Percentiles rank a stretch among this genome's conserved stretches.
Conservation (phyloP, 305 asterid species). For the Fraxinus albicans region DNA sequence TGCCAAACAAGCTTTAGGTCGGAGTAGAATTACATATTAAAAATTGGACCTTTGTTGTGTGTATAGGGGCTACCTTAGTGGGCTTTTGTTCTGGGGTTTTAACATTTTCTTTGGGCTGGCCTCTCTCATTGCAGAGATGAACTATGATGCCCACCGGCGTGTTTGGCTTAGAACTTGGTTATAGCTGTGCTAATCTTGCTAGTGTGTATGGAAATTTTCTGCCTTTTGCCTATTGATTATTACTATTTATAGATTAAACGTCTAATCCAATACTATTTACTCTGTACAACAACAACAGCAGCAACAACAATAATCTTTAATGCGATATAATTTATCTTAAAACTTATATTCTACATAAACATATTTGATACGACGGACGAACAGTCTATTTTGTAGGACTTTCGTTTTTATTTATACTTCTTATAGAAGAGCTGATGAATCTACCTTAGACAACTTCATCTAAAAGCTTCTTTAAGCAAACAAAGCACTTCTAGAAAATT, state of each 20-base stretch:
- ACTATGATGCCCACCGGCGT: not conserved
- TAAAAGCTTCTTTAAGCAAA: not conserved
- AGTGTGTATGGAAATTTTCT: not conserved
- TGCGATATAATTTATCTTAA: not conserved
- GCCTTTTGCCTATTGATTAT: not conserved
- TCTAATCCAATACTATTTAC: too few relatives aligned
- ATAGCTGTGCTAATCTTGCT: not conserved
- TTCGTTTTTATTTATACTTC: too few relatives aligned
- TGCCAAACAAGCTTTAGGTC: not conserved
- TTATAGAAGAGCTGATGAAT: not conserved
- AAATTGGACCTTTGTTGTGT: not conserved
- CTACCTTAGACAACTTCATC: not conserved
- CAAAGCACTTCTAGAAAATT: not conserved
- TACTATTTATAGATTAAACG: too few relatives aligned
- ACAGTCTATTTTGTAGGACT: not conserved
- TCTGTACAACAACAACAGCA: not conserved
- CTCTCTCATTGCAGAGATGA: not conserved
- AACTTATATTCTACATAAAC: not conserved
- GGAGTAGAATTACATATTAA: not conserved
- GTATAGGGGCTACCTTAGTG: not conserved
- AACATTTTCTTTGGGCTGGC: not conserved
- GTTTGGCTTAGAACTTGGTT: not conserved
- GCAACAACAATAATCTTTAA: too few relatives aligned
- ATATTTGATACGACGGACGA: not conserved
- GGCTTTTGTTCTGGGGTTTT: not conserved